Evolutionary conservation across 2,329 filamentous ascomycete species (phyloP), one percentile per base, ranked within the genome.

Genomic region (Moelleriella libera): DNA sequence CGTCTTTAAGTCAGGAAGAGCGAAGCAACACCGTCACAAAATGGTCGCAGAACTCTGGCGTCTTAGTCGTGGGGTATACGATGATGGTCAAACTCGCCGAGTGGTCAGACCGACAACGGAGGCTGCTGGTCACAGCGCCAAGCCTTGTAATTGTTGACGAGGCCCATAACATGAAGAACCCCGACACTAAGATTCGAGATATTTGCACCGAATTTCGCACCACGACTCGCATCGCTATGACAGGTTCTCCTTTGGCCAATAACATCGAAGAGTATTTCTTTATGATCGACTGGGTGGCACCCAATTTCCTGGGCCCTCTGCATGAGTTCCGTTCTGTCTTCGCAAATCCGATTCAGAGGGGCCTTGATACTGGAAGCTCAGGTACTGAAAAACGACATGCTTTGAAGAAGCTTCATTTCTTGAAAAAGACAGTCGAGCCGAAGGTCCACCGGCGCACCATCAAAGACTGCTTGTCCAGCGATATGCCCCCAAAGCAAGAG

Each of bases 211-310:
- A 67, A 9, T 83, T 96, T 58, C 70, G 61, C 50, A 85, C 88
- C 0, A 76, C 68, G 47, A 82, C 74, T 50, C 80, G 88, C 9
- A 85, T 96, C 53, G 89, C 88, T 5, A 69, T 96, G 51, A 94
- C 88, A 1, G 89, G 88, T 1, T 90, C 88, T 0, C 89, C 89
- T 1, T 68, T 96, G 46, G 81, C 85, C 5, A 96, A 95, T 58
- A 85, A 87, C 46, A 78, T 95, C 0, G 68, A 75, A 30, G 89
- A 96, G 56, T 94, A 94, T 58, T 88, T 82, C 58, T 68, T 80
- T n/a, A 86, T 94, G 78, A 83, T 95, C 49, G 76, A 89, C 52
- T 95, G 88, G 87, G 80, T 92, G 45, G 82, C 86, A 1, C 85
- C 85, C 0, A 78, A 78, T 29, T 95, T 86, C 59, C 70, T 95